Percentiles rank a stretch among this genome's conserved stretches.
Evolutionary conservation across 441 rosid genomes (phyloP).

Genomic region (Isatis lusitanica): DNA sequence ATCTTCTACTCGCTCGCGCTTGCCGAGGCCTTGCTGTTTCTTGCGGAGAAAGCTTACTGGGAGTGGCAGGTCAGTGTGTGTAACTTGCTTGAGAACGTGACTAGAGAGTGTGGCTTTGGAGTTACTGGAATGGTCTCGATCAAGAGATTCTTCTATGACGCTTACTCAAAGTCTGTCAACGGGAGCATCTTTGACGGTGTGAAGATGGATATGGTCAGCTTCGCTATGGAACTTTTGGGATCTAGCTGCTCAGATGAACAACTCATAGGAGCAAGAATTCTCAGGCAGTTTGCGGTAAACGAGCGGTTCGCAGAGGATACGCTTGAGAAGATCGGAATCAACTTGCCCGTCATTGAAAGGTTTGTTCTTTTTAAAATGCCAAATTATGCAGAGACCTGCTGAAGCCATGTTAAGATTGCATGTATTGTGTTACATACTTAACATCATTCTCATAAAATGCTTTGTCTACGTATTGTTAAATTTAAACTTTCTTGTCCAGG

Average conservation of each 20-base stretch:
- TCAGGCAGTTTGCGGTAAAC: conserved; percentile 55
- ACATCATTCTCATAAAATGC: neutral
- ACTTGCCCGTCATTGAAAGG: conserved; percentile 63
- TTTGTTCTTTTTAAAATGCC: conserved; percentile 2
- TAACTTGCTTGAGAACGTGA: conserved; percentile 72
- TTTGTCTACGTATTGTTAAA: neutral
- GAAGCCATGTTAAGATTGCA: neutral
- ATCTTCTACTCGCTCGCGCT: conserved; percentile 84
- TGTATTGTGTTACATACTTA: neutral
- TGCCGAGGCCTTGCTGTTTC: conserved; percentile 80
- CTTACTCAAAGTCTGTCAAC: conserved; percentile 73
- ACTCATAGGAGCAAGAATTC: conserved; percentile 73
- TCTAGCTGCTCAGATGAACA: conserved; percentile 85
- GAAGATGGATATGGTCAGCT: conserved; percentile 83
- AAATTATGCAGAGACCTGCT: neutral
- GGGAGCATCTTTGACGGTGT: conserved; percentile 91
- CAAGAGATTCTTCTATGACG: conserved; percentile 82
- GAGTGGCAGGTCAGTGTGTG: conserved; percentile 70
- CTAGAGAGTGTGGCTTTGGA: conserved; percentile 70
- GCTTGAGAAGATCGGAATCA: conserved; percentile 78
- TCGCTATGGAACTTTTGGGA: conserved; percentile 69
- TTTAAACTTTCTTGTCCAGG: neutral
- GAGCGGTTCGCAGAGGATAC: conserved; percentile 67
- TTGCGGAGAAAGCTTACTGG: conserved; percentile 85
- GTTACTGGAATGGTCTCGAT: conserved; percentile 65